Evolutionary conservation across 2,329 filamentous ascomycete species (phyloP), one percentile per base, ranked within the genome.

Genomic region (Botrytis hyacinthi): DNA sequence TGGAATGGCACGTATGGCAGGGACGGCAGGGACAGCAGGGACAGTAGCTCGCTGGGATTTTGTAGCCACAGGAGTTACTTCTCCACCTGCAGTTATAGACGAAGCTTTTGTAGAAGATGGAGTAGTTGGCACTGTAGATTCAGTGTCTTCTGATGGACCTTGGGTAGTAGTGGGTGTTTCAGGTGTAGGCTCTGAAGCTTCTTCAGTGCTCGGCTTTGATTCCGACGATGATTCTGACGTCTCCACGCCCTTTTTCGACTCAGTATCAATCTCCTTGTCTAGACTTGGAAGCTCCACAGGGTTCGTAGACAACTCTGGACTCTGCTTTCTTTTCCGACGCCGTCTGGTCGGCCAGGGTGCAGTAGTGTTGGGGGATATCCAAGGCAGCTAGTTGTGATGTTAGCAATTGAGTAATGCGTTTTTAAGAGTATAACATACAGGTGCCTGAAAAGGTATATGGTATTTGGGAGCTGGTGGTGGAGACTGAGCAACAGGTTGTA

Each of bases 71-170:
- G 78, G 78, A 62, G 77, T 80, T 4, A 74, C 74, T 59, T 81
- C 78, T 44, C 76, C 77, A 51, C 73, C 57, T 32, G 73, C 68
- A 48, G 72, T 72, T 37, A 75, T 22, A 57, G 76, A 73, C 26
- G 74, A 44, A 65, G 77, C 75, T 67, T 76, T 75, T 22, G 84
- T 82, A 5, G 88, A 87, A 4, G 88, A 87, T 4, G 88, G 86
- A 6, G 87, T 87, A 1, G 86, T 86, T 44, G 87, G 85, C 63
- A 86, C 86, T 3, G 87, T 87, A 42, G 84, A 80, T 57, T 75
- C 73, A 14, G 75, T 71, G 66, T 80, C 76, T 74, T 87, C 84
- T 35, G 83, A 84, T 18, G 78, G 76, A 54, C 79, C 76, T n/a
- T 78, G 77, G 60, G 83, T 83, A 75, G 84, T 83, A 37, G 61